phyloP scores from a whole-genome alignment of 257 asterid species.

The Gentiana dahurica region DNA sequence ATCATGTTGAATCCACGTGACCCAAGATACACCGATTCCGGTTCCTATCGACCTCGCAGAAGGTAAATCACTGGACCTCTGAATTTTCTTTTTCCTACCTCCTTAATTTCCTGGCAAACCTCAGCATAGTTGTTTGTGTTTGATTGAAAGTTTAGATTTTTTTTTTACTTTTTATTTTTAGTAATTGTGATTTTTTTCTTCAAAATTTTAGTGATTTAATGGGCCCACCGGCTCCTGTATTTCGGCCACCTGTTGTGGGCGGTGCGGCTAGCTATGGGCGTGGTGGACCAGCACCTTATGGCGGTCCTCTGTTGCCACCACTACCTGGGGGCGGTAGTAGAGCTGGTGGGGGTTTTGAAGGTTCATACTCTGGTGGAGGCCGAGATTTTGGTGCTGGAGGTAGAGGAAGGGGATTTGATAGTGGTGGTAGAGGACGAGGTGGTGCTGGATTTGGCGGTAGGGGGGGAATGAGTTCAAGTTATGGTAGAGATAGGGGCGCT shows the following conservation, averaged over 20 bases:
- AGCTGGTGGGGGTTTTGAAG: constrained; percentile 21
- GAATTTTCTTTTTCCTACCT: neutral
- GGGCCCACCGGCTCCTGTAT: constrained; percentile 39
- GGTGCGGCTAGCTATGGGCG: constrained; percentile 29
- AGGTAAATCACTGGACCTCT: constrained; percentile 28
- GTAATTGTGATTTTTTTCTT: neutral
- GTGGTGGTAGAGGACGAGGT: neutral
- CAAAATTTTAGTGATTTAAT: constrained; percentile 46
- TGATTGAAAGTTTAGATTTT: neutral
- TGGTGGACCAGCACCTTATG: constrained; percentile 40
- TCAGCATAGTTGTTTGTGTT: neutral
- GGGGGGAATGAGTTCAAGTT: constrained; percentile 15
- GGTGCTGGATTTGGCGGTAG: constrained; percentile 14
- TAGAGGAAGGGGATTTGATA: constrained; percentile 18
- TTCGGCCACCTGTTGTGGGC: constrained; percentile 43
- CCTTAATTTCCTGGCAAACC: neutral
- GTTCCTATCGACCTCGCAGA: constrained; percentile 81
- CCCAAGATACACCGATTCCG: constrained; percentile 51
- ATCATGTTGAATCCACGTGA: constrained; percentile 52
- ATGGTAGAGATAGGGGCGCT: constrained; percentile 22
- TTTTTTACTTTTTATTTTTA: neutral
- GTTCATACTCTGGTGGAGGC: constrained; percentile 25
- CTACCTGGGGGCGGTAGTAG: constrained; percentile 30
- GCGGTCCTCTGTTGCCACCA: constrained; percentile 31
- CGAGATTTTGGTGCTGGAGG: constrained; percentile 33